Conservation (phyloP, 2,329 filamentous ascomycete species). For the Alternaria ethzedia region DNA sequence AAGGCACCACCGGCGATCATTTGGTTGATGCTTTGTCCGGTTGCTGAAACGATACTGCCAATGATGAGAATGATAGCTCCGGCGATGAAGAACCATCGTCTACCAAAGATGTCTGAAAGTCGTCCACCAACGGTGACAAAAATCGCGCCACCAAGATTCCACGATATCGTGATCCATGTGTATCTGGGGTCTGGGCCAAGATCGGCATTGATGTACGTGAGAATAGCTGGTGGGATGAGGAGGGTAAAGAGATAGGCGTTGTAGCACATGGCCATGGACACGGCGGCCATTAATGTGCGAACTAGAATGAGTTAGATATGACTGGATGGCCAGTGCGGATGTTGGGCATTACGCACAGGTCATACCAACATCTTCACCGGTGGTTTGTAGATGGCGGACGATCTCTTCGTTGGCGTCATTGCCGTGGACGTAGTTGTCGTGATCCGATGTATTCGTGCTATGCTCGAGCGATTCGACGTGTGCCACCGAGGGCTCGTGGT, state of each 20-base stretch:
- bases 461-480: constrained; percentile 28
- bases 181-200: constrained; percentile 40
- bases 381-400: constrained; percentile 34
- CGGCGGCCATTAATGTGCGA: constrained; percentile 32
- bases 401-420: constrained; percentile 37
- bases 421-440: background rate
- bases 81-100: constrained; percentile 40
- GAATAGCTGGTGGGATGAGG: constrained; percentile 40
- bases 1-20: constrained; percentile 52
- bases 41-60: constrained; percentile 51
- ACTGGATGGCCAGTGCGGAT: background rate
- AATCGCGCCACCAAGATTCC: constrained; percentile 43
- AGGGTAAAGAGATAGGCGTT: constrained; percentile 45
- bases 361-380: constrained; percentile 41
- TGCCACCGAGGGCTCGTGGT: constrained; percentile 17
- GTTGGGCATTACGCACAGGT: constrained; percentile 17
- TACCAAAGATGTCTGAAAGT: constrained; percentile 51
- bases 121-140: constrained; percentile 43
- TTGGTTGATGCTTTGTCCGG: constrained; percentile 47
- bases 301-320: background rate
- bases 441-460: constrained; percentile 15
- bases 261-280: constrained; percentile 40
- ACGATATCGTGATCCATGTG: constrained; percentile 44
- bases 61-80: constrained; percentile 45
- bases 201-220: constrained; percentile 42